Percentiles rank a stretch among this genome's conserved stretches.
Evolutionary conservation across 2,329 filamentous ascomycete genomes (phyloP).

Genomic region (Calonectria pseudoreteaudii): DNA sequence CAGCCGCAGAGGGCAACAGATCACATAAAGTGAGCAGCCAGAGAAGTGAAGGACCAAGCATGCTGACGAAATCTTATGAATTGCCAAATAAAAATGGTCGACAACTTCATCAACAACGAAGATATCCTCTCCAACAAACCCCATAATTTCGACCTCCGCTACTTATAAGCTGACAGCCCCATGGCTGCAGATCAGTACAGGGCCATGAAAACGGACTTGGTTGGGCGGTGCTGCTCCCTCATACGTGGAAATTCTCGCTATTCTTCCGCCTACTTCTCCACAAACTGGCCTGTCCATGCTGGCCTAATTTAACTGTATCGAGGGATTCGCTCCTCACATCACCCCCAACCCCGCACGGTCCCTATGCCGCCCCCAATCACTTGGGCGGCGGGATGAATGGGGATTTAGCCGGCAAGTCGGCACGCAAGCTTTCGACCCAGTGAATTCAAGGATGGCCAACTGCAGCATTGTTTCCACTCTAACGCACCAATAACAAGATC

Average conservation of each 20-base stretch:
- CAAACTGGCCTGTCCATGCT: neutral
- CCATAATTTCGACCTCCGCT: conserved; percentile 4
- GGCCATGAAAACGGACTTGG: neutral
- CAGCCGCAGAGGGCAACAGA: conserved; percentile 26
- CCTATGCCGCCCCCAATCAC: neutral
- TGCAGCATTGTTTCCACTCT: neutral
- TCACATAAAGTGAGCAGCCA: conserved; percentile 24
- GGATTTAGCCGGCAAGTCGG: conserved; percentile 13
- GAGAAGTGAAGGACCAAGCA: conserved; percentile 22
- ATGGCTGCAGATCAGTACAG: neutral
- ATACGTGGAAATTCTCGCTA: conserved; percentile 21
- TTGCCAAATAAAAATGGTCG: neutral
- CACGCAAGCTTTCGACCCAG: neutral
- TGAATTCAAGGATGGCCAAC: neutral
- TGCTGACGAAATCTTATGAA: neutral
- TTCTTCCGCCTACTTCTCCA: conserved; percentile 12
- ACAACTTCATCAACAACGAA: neutral
- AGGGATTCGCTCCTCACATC: conserved; percentile 9
- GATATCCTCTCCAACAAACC: neutral
- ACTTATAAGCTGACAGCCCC: conserved; percentile 9
- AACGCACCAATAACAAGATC: neutral
- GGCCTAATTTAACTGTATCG: conserved; percentile 6
- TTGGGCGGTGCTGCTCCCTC: neutral
- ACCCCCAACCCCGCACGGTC: conserved; percentile 15
- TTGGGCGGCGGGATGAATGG: neutral